Evolutionary conservation across 257 asterid species (phyloP).

Genomic region (Cordia subcordata): DNA sequence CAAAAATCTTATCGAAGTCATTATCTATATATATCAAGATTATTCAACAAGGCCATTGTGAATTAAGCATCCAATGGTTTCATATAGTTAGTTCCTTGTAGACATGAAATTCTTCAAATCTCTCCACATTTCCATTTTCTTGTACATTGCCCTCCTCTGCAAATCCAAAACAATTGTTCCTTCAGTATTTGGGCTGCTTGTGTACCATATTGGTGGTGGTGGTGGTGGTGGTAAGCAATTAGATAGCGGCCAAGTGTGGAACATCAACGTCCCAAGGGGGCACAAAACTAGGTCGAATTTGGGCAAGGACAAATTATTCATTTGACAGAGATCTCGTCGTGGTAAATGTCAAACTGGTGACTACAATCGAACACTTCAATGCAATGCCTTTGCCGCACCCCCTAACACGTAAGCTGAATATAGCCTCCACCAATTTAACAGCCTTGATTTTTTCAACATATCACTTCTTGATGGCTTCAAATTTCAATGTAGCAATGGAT

Average conservation of each 20-base stretch:
- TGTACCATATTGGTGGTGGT: no score
- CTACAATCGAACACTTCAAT: slow-evolving; percentile 42
- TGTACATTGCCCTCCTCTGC: not conserved
- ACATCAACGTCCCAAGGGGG: slow-evolving; percentile 23
- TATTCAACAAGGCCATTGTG: not conserved
- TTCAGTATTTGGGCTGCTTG: slow-evolving; percentile 33
- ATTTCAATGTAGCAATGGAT: slow-evolving; percentile 61
- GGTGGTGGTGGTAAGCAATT: slow-evolving; percentile 18
- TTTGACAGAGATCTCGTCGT: slow-evolving; percentile 38
- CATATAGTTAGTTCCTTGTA: no score
- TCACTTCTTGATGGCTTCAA: slow-evolving; percentile 55
- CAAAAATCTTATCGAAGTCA: no score
- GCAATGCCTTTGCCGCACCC: slow-evolving; percentile 39
- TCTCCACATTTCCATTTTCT: not conserved
- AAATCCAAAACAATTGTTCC: slow-evolving; percentile 23
- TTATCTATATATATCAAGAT: not conserved
- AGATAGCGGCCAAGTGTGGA: slow-evolving; percentile 28
- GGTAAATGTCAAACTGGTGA: slow-evolving; percentile 63
- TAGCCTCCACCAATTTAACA: slow-evolving; percentile 40
- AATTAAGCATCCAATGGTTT: not conserved
- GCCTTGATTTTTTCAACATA: slow-evolving; percentile 46
- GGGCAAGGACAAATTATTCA: slow-evolving; percentile 66
- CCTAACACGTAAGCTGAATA: slow-evolving; percentile 54
- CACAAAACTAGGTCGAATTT: slow-evolving; percentile 31
- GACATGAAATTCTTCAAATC: not conserved